These are phyloP conservation scores for Russula abietina DNA, from an alignment of 768 basidiomycete genomes.

Conservation along the genomic window DNA sequence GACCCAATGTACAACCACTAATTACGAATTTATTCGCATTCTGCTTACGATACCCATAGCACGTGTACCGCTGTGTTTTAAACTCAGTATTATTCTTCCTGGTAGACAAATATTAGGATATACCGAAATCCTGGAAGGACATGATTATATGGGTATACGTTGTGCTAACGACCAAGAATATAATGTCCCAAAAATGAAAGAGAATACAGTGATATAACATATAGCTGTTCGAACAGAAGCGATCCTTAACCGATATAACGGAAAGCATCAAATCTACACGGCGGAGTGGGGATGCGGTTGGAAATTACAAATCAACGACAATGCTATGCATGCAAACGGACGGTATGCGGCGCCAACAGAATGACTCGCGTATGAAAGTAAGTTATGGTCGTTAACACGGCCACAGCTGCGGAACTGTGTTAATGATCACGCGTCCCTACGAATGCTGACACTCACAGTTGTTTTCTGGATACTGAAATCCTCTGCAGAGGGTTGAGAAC, in stretches of 20 bases:
- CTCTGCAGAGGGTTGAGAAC: background rate
- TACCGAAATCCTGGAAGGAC: background rate
- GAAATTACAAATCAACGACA: background rate
- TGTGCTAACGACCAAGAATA: background rate
- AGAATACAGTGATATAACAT: background rate
- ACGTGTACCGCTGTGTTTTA: background rate
- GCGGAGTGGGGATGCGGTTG: background rate
- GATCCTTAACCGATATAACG: background rate
- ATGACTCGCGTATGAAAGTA: background rate
- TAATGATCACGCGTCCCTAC: background rate
- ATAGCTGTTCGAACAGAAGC: too few species aligned
- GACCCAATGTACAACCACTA: background rate
- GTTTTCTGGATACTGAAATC: background rate
- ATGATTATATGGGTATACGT: background rate
- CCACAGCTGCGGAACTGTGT: background rate
- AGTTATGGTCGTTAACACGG: background rate
- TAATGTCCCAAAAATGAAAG: background rate
- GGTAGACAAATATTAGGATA: background rate
- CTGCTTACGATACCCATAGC: background rate
- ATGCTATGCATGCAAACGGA: background rate
- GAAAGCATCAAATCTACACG: background rate
- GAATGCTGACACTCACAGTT: conserved; percentile 4
- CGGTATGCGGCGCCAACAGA: background rate
- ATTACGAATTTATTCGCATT: background rate
- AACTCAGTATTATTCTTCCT: too few species aligned